These are phyloP conservation scores for Cunninghamia lanceolata DNA, from an alignment of 75 land plant species.

Conservation along the genomic window DNA sequence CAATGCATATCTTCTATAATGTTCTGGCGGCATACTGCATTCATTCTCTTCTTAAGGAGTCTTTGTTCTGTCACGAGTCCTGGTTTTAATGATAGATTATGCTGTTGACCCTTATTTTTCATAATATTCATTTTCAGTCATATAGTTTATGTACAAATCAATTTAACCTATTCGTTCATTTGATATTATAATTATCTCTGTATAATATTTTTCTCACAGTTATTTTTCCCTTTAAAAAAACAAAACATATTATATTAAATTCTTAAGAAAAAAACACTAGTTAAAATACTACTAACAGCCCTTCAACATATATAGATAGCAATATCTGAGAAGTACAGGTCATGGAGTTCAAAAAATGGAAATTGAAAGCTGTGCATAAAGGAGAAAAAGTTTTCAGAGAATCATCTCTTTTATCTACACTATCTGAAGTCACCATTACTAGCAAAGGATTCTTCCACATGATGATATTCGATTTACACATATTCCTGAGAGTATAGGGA, in stretches of 20 bases:
- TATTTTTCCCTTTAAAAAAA: not conserved
- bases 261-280: not conserved
- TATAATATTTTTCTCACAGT: not conserved
- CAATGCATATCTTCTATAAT: too few species aligned
- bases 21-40: too few species aligned
- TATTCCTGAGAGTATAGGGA: not conserved
- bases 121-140: not conserved
- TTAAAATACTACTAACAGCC: not conserved
- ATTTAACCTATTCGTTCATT: not conserved
- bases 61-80: not conserved
- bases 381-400: not conserved
- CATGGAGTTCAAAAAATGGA: too few species aligned
- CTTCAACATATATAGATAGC: not conserved
- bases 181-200: not conserved
- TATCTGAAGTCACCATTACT: not conserved
- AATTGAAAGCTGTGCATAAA: not conserved
- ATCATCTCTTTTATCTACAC: not conserved
- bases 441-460: too few species aligned
- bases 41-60: not conserved
- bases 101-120: not conserved
- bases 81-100: not conserved
- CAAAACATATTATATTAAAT: too few species aligned
- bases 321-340: not conserved
- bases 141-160: not conserved
- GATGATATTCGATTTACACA: not conserved